A percentile compares a stretch with the other conserved stretches of the same genome.
Evolutionary conservation across 805 yeast genomes (phyloP).

Genomic region (Ogataea haglerorum): DNA sequence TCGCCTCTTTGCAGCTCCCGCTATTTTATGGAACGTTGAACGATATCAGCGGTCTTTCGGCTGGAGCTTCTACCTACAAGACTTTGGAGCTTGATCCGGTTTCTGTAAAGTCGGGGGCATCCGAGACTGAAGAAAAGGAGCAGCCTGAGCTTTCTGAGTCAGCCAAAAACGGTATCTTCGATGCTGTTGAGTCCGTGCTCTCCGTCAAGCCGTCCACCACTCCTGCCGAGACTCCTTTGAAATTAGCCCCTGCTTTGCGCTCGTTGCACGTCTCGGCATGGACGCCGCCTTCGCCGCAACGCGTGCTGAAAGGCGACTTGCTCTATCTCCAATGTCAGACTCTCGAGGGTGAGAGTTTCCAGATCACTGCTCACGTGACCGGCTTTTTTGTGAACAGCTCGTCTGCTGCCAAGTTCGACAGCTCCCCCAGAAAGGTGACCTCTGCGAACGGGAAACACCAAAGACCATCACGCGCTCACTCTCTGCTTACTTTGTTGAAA

Average conservation of each 20-base stretch:
- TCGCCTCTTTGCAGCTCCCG: slow-evolving; percentile 47
- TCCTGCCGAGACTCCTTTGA: slow-evolving; percentile 33
- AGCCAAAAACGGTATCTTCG: slow-evolving; percentile 26
- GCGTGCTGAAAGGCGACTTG: slow-evolving; percentile 69
- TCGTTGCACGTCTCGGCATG: slow-evolving; percentile 64
- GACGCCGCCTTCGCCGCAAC: slow-evolving; percentile 76
- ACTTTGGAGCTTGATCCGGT: slow-evolving; percentile 30
- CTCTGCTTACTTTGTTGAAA: slow-evolving; percentile 59
- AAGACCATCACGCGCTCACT: slow-evolving; percentile 38
- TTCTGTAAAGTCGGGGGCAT: slow-evolving; percentile 16
- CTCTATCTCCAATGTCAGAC: slow-evolving; percentile 73
- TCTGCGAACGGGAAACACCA: slow-evolving; percentile 29
- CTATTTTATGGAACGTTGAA: slow-evolving; percentile 43
- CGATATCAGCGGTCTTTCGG: slow-evolving; percentile 35
- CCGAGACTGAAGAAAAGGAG: slow-evolving; percentile 21
- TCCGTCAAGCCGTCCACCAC: slow-evolving; percentile 8
- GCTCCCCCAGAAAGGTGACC: slow-evolving; percentile 40
- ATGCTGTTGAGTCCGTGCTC: slow-evolving; percentile 20
- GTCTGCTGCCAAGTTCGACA: slow-evolving; percentile 67
- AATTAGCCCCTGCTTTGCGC: slow-evolving; percentile 50
- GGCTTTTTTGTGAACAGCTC: slow-evolving; percentile 81
- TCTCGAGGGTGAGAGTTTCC: slow-evolving; percentile 73
- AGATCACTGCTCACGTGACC: slow-evolving; percentile 71
- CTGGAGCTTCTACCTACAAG: slow-evolving; percentile 51
- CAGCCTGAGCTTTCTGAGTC: slow-evolving; percentile 31